A percentile compares a stretch with the other conserved stretches of the same genome.
phyloP scores from a whole-genome alignment of 176 grass and related monocot genomes.

The Poa pratensis region DNA sequence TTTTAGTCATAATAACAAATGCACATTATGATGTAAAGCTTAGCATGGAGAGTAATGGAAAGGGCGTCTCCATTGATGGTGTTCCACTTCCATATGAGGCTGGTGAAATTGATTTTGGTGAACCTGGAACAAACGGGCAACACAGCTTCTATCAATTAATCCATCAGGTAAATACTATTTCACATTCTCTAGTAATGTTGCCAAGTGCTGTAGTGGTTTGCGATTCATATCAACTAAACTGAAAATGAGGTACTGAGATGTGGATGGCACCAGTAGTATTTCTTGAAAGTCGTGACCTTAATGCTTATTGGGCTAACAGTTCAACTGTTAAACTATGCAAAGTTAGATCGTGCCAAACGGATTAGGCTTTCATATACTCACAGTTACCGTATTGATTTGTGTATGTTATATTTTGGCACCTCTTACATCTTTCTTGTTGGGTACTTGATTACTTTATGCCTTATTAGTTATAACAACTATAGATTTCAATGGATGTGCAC shows the following conservation, averaged over 20 bases:
- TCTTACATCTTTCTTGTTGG: slow-evolving; percentile 7
- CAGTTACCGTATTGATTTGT: not conserved
- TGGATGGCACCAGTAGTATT: not conserved
- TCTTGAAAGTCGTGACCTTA: not conserved
- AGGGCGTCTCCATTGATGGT: slow-evolving; percentile 95
- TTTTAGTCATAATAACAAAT: slow-evolving; percentile 35
- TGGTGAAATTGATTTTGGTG: slow-evolving; percentile 99
- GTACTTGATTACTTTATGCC: slow-evolving; percentile 27
- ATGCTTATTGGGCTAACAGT: not conserved
- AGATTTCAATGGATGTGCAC: slow-evolving; percentile 20
- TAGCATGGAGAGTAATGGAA: slow-evolving; percentile 99
- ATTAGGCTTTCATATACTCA: slow-evolving; percentile 2
- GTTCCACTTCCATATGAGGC: slow-evolving; percentile 69
- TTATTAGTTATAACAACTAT: slow-evolving; percentile 4
- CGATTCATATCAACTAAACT: not conserved
- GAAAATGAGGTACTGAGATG: not conserved
- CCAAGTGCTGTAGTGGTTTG: slow-evolving; percentile 11
- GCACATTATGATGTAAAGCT: slow-evolving; percentile 60
- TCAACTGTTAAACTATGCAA: not conserved
- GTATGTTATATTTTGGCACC: not conserved
- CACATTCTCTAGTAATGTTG: not conserved
- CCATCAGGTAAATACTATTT: slow-evolving; percentile 74
- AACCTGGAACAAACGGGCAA: slow-evolving; percentile 98
- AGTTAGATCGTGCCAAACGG: slow-evolving; percentile 4
- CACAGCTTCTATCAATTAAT: slow-evolving; percentile 99